Evolutionary conservation across 495 filamentous ascomycete species (phyloP).

Genomic region (Halenospora varia): DNA sequence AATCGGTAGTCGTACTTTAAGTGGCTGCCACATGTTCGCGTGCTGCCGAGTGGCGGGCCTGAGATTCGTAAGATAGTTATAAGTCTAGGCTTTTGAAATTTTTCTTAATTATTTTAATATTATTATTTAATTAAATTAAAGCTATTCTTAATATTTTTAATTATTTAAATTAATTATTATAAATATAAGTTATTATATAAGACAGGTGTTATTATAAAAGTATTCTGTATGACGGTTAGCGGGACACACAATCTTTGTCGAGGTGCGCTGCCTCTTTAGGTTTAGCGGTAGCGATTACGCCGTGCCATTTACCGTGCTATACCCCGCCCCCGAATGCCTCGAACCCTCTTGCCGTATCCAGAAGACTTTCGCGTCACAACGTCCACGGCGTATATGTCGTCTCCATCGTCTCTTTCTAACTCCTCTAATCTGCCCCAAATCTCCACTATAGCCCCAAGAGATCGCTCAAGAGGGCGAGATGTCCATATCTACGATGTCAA

Average conservation of each 20-base stretch:
- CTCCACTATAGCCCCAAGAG: slow-evolving; percentile 8
- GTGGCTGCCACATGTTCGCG: no score
- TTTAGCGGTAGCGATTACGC: background rate
- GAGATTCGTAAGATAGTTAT: no score
- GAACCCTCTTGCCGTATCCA: background rate
- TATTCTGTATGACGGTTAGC: background rate
- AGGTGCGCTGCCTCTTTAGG: background rate
- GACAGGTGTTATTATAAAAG: no score
- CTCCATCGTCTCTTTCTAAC: background rate
- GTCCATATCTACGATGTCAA: slow-evolving; percentile 30
- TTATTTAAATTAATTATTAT: no score
- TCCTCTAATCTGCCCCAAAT: background rate
- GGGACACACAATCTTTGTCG: background rate
- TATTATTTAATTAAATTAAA: no score
- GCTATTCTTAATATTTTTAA: no score
- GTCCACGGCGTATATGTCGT: background rate
- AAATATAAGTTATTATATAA: no score
- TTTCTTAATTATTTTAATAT: no score
- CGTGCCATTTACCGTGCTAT: background rate
- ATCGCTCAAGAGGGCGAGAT: slow-evolving; percentile 28
- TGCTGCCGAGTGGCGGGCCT: no score
- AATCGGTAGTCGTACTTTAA: no score
- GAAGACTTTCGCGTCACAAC: background rate
- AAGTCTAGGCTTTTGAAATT: no score
- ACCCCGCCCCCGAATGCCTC: background rate